Evolutionary conservation across 805 yeast species (phyloP), one percentile per base, ranked within the genome.

Genomic region (Metschnikowia noctiluminum): DNA sequence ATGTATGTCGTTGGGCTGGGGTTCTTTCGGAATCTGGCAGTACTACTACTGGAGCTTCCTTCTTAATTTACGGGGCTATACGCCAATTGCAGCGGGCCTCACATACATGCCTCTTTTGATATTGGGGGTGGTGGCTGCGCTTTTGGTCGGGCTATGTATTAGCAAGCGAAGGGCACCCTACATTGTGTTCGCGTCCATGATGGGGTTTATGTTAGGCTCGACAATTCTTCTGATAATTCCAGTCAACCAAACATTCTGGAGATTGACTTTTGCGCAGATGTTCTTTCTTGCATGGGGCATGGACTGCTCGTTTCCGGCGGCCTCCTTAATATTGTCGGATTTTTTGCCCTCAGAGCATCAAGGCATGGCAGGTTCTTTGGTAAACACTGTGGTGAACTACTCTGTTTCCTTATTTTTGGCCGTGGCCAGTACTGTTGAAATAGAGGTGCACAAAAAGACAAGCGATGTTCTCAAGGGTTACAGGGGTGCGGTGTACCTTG

Each of bases 241-340:
- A 0, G 76, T 77, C 1, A 56, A 77, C 45, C 87, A 85, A 60
- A 69, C 78, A 0, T 87, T 76, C 60, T 87, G 81, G 77, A 70
- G 75, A 7, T 73, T 81, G 59, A 63, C 79, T 2, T 74, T 87
- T 58, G 82, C 84, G 3, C 75, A 78, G 30, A 70, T 78, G 72
- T 55, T 82, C 14, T 65, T 86, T 6, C 65, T 80, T 6, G 77
- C 83, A 12, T 84, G 82, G 73, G 95, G 89, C 2, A 85, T 87
- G 90, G 92, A 87, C 62, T 68, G 83, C 62, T 81, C 87, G 28
- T 87, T 85, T 63, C 92, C 94, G 0, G 84, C 91, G 0, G 82
- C 87, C 0, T 79, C 89, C 0, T 72, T 86, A 42, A 74, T 84
- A 12, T 62, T 86, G 38, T 77, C 85, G 7, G 82, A 81, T 51